Evolutionary conservation across 1,284 basidiomycete genomes (phyloP).

Genomic region (Papiliotrema fonsecae): DNA sequence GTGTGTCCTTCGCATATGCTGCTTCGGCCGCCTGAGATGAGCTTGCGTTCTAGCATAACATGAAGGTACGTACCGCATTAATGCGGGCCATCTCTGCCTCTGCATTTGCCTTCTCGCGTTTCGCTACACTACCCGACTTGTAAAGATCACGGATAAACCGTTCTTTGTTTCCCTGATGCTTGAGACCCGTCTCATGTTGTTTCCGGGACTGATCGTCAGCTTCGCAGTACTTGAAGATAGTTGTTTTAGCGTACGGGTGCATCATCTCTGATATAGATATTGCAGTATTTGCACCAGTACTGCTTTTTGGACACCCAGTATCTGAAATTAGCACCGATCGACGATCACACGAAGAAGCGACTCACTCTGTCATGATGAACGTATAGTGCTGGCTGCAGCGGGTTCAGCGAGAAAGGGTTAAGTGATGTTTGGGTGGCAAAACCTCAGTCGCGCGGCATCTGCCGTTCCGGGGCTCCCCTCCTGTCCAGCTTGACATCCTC

Average conservation of each 20-base stretch:
- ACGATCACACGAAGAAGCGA: too few species aligned
- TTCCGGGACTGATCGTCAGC: constrained; percentile 58
- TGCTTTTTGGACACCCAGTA: constrained; percentile 53
- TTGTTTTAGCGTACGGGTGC: constrained; percentile 55
- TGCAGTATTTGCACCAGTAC: constrained; percentile 52
- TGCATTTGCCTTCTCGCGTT: constrained; percentile 80
- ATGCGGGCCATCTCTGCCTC: constrained; percentile 78
- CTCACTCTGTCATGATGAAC: background rate
- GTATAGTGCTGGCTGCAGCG: background rate
- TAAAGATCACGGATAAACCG: constrained; percentile 87
- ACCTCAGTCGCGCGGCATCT: background rate
- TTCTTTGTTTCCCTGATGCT: constrained; percentile 92
- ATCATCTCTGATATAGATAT: constrained; percentile 73
- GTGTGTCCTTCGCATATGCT: constrained; percentile 35
- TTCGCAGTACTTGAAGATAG: background rate
- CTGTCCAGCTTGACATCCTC: background rate
- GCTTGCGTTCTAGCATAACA: background rate
- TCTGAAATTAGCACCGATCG: too few species aligned
- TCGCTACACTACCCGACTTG: constrained; percentile 82
- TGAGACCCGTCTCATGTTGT: constrained; percentile 88
- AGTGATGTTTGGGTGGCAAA: background rate
- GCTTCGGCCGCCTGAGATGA: constrained; percentile 31
- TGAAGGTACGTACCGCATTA: constrained; percentile 59
- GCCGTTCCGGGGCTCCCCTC: too few species aligned
- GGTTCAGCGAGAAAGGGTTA: background rate